Percentiles rank a stretch among this genome's conserved stretches.
These are phyloP conservation scores for Ophiostoma triangulosporum DNA, from an alignment of 2,329 filamentous ascomycete species.

Conservation along the genomic window DNA sequence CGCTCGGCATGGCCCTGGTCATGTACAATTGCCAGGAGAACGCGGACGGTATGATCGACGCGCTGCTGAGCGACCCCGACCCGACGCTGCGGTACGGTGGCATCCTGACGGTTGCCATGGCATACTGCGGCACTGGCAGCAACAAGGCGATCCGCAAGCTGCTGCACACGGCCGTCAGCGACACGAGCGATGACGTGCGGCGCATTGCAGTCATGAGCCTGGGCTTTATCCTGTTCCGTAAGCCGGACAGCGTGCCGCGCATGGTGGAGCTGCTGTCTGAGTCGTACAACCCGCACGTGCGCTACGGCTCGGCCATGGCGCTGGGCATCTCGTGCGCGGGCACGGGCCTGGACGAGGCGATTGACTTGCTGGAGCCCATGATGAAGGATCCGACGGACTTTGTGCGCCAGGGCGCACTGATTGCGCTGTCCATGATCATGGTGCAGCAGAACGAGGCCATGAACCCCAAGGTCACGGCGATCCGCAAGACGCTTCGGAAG, in stretches of 20 bases:
- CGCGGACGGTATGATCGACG: conserved; percentile 88
- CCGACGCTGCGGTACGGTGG: conserved; percentile 89
- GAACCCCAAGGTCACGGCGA: conserved; percentile 88
- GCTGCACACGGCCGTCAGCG: conserved; percentile 89
- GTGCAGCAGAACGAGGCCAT: conserved; percentile 98
- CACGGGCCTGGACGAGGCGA: conserved; percentile 88
- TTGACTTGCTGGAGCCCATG: conserved; percentile 95
- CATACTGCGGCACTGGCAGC: conserved; percentile 93
- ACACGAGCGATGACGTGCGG: conserved; percentile 95
- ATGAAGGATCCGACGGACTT: conserved; percentile 99
- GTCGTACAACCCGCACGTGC: conserved; percentile 96
- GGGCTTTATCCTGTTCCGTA: conserved; percentile 96
- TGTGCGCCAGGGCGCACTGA: conserved; percentile 89
- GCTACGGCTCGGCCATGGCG: conserved; percentile 96
- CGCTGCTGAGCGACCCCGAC: conserved; percentile 83
- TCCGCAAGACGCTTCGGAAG: conserved; percentile 89
- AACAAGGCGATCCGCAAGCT: conserved; percentile 97
- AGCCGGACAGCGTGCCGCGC: conserved; percentile 88
- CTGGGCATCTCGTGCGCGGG: conserved; percentile 96
- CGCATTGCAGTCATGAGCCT: conserved; percentile 94
- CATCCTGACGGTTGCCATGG: conserved; percentile 96
- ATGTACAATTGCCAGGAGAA: conserved; percentile 95
- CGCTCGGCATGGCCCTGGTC: conserved; percentile 93
- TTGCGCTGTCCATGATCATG: conserved; percentile 93
- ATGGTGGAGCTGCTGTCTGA: conserved; percentile 98